These are phyloP conservation scores for Plectosphaerella cucumerina DNA, from an alignment of 2,329 filamentous ascomycete genomes.

Conservation along the genomic window DNA sequence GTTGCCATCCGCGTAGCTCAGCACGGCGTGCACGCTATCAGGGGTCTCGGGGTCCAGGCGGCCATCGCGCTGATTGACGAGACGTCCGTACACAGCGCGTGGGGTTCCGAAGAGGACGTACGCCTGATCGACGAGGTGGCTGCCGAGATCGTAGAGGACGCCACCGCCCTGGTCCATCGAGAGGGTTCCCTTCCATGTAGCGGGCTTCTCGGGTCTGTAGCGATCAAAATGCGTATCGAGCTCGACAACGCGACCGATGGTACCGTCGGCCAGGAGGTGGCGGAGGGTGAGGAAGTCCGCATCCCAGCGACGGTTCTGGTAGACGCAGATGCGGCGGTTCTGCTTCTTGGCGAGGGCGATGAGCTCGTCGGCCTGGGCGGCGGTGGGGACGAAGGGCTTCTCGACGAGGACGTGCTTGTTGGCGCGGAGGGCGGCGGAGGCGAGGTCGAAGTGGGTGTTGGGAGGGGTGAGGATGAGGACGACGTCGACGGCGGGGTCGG, in stretches of 20 bases:
- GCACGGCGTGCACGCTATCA: constrained; percentile 58
- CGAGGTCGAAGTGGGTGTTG: constrained; percentile 63
- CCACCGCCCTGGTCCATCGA: constrained; percentile 59
- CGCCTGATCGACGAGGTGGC: constrained; percentile 72
- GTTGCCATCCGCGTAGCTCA: constrained; percentile 61
- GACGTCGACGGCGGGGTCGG: constrained; percentile 62
- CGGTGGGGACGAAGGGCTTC: constrained; percentile 76
- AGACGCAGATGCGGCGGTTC: constrained; percentile 58
- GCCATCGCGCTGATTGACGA: constrained; percentile 60
- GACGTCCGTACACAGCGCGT: constrained; percentile 59
- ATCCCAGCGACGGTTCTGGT: constrained; percentile 76
- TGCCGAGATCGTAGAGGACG: constrained; percentile 69
- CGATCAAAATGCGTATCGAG: constrained; percentile 80
- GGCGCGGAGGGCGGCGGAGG: constrained; percentile 59
- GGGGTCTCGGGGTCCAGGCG: constrained; percentile 42
- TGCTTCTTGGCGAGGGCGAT: constrained; percentile 48
- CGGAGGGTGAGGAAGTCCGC: constrained; percentile 69
- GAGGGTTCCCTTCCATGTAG: constrained; percentile 63
- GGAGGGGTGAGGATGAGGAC: constrained; percentile 70
- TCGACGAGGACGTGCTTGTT: constrained; percentile 79
- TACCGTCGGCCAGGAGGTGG: constrained; percentile 54
- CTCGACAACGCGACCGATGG: constrained; percentile 69
- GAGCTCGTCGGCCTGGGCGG: constrained; percentile 62
- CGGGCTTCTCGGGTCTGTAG: constrained; percentile 55
- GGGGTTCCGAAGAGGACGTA: constrained; percentile 69